Base-by-base conservation (phyloP, 805 yeast genomes). In the Hanseniaspora occidentalis region DNA sequence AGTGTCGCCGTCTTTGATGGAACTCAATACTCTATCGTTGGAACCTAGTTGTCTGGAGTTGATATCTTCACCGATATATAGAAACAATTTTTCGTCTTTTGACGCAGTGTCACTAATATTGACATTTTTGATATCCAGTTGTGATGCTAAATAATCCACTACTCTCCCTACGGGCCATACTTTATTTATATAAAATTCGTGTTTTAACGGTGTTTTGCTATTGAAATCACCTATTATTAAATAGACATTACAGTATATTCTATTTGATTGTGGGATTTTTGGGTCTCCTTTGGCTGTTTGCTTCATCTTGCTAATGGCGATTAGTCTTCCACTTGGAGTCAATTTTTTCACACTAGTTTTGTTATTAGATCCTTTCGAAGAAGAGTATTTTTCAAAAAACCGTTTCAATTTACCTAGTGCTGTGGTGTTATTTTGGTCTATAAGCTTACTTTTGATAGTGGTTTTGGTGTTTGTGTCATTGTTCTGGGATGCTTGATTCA, bases 81-180 rank as follows among this genome's bases (percentile, higher is more conserved):
- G 43, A 22, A 45, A 50, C 16, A 58, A 43, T 41, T 47, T 56
- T 18, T 56, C 60, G 9, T 46, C 41, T 3, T 42, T 36, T 4
- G 45, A 34, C 2, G 49, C 46, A 7, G 45, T 38, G 18, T 43
- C 27, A 14, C 44, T 44, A 26, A 36, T 38, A 40, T 56, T 57
- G 9, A 25, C 36, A 39, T 57, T 57, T 19, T 42, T 44, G 4
- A 57, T 51, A 24, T 47, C 42, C 27, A 55, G 42, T 35, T 45
- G 47, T n/a, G 41, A 35, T 1, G 62, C 57, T 16, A 57, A 33
- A 38, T 44, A 53, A 42, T 58, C 63, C 23, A 58, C 40, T 4
- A 51, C 55, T 31, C 58, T 50, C 1, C 63, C 63, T 2, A 56
- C 41, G 9, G 61, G 58, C 62, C 63, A 56, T 3, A 50, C 40